A percentile compares a stretch with the other conserved stretches of the same genome.
phyloP scores from a whole-genome alignment of 2,329 filamentous ascomycete species.

The Nemania abortiva region DNA sequence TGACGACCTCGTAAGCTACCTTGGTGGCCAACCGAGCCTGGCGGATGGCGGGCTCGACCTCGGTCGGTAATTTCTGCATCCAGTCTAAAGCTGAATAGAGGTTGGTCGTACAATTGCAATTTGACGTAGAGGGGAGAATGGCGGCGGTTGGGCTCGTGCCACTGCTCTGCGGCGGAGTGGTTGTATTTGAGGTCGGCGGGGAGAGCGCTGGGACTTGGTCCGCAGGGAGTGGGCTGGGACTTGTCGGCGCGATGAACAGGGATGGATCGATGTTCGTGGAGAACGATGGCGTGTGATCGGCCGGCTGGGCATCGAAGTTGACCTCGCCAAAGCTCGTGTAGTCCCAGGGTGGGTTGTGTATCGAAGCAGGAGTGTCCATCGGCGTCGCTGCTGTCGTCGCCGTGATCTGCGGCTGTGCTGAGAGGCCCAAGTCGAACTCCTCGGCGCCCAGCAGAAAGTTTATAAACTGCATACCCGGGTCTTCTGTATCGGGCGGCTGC shows the following conservation, averaged over 20 bases:
- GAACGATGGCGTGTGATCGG: constrained; percentile 40
- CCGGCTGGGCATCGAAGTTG: constrained; percentile 44
- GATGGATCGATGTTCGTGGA: constrained; percentile 49
- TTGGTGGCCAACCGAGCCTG: constrained; percentile 62
- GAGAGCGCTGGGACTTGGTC: constrained; percentile 47
- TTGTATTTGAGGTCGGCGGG: constrained; percentile 42
- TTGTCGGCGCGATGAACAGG: constrained; percentile 40
- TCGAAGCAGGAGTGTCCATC: not conserved
- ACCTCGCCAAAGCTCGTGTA: constrained; percentile 40
- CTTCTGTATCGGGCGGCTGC: constrained; percentile 45
- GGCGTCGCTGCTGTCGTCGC: not conserved
- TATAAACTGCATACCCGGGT: constrained; percentile 49
- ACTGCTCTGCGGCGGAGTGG: constrained; percentile 44
- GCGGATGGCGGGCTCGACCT: constrained; percentile 61
- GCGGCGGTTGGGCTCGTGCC: constrained; percentile 15
- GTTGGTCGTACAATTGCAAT: constrained; percentile 62
- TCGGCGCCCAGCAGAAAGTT: constrained; percentile 45
- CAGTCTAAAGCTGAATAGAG: constrained; percentile 65
- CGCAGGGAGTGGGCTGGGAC: constrained; percentile 30
- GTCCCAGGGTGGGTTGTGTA: constrained; percentile 20
- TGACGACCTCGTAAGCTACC: constrained; percentile 63
- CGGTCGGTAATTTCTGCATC: constrained; percentile 60
- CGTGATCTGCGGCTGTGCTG: not conserved
- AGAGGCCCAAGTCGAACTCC: constrained; percentile 21
- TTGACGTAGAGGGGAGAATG: constrained; percentile 10